Conservation (phyloP, 257 asterid genomes). For the Nicotiana knightiana region DNA sequence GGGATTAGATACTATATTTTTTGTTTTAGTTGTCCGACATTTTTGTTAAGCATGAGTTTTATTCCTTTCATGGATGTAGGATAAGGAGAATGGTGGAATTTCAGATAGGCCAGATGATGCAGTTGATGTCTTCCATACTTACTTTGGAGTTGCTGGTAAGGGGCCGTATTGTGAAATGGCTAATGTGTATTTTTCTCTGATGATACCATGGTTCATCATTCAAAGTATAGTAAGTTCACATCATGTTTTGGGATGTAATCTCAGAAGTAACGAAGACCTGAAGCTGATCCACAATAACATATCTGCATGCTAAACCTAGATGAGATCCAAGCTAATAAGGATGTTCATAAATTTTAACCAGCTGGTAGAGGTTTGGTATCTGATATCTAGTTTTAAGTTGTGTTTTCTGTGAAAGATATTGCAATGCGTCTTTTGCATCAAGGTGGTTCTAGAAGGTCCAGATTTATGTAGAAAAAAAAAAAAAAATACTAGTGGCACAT, state of each 20-base stretch:
- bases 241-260: not conserved
- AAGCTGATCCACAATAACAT: not conserved
- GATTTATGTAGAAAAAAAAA: too few species aligned
- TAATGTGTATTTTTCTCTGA: not conserved
- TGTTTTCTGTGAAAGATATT: not conserved
- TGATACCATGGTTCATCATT: not conserved
- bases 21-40: not conserved
- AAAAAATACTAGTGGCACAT: too few species aligned
- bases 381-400: not conserved
- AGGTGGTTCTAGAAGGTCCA: not conserved
- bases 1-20: not conserved
- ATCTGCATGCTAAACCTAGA: not conserved
- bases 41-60: not conserved
- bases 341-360: not conserved
- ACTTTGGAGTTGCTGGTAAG: slow-evolving; percentile 84
- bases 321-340: not conserved
- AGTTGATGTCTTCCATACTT: slow-evolving; percentile 87
- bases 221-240: not conserved
- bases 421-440: not conserved
- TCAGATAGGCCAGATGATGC: slow-evolving; percentile 96
- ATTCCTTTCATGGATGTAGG: slow-evolving; percentile 33
- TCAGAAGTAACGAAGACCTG: not conserved
- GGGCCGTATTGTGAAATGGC: not conserved
- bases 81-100: slow-evolving; percentile 87
- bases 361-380: not conserved